Evolutionary conservation across 2,329 filamentous ascomycete genomes (phyloP).

Genomic region (Lasiodiplodia gonubiensis): DNA sequence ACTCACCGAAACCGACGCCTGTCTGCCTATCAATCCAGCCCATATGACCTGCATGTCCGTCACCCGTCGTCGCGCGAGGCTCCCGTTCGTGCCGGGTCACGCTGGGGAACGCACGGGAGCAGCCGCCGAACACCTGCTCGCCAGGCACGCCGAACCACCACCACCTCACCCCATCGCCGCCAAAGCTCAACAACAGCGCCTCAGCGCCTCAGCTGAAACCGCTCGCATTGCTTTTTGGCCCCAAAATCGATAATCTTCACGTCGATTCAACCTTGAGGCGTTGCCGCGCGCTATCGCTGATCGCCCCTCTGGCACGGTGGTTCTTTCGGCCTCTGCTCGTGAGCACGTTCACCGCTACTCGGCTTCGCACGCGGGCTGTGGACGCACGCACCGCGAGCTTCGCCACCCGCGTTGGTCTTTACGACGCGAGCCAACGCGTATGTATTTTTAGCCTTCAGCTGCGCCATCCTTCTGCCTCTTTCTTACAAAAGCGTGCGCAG

Average conservation of each 20-base stretch:
- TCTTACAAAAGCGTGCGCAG: neutral
- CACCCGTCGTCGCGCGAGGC: neutral
- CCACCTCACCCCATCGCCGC: neutral
- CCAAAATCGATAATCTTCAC: neutral
- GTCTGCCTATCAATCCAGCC: neutral
- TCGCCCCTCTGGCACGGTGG: slow-evolving; percentile 21
- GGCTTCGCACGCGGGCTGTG: slow-evolving; percentile 9
- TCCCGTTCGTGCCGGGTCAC: neutral
- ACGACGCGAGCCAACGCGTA: no score
- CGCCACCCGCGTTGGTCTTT: slow-evolving; percentile 16
- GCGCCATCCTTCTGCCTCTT: neutral
- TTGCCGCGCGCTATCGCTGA: slow-evolving; percentile 24
- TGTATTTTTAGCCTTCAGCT: slow-evolving; percentile 24
- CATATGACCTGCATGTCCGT: neutral
- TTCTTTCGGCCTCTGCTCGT: slow-evolving; percentile 18
- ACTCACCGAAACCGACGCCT: neutral
- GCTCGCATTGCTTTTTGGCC: neutral
- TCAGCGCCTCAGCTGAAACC: neutral
- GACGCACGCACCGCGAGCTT: slow-evolving; percentile 14
- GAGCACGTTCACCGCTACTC: slow-evolving; percentile 26
- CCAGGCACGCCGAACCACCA: neutral
- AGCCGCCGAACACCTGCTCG: slow-evolving; percentile 2
- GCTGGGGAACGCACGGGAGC: slow-evolving; percentile 1
- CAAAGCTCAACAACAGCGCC: neutral
- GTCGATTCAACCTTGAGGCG: slow-evolving; percentile 17